These are phyloP conservation scores for Dictyophora rubrovolvata DNA, from an alignment of 768 basidiomycete species.

Conservation along the genomic window DNA sequence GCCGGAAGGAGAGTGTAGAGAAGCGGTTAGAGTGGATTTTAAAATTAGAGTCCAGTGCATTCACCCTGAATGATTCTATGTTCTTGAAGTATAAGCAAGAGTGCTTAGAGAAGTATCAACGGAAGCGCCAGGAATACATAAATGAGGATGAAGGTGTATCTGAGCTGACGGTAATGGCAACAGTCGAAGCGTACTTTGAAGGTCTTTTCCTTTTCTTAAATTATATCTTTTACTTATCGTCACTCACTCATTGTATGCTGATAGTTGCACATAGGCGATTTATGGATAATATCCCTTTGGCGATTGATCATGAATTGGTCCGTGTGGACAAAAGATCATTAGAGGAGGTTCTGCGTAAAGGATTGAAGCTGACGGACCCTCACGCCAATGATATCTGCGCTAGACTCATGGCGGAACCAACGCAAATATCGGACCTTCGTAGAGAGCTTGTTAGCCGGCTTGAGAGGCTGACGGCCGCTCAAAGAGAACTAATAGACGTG, in stretches of 20 bases:
- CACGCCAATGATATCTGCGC: conserved; percentile 38
- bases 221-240: background rate
- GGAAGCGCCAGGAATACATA: conserved; percentile 5
- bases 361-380: conserved; percentile 41
- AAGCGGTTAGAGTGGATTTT: conserved; percentile 39
- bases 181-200: conserved; percentile 66
- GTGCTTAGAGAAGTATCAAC: conserved; percentile 39
- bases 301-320: conserved; percentile 47
- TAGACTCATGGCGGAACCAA: conserved; percentile 42
- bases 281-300: conserved; percentile 44
- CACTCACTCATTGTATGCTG: background rate
- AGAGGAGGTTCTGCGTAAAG: conserved; percentile 32
- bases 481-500: background rate
- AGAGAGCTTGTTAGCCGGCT: conserved; percentile 27
- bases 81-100: conserved; percentile 37
- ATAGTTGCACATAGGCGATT: conserved; percentile 53
- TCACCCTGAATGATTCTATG: conserved; percentile 44
- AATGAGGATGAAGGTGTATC: conserved; percentile 20
- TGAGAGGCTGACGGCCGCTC: conserved; percentile 3
- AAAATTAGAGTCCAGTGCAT: conserved; percentile 37
- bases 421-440: conserved; percentile 32
- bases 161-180: conserved; percentile 57
- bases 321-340: conserved; percentile 40
- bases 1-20: conserved; percentile 30
- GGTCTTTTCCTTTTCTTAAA: conserved; percentile 29